Conservation (phyloP, 768 basidiomycete species). For the Chlorophyllum brunneum region DNA sequence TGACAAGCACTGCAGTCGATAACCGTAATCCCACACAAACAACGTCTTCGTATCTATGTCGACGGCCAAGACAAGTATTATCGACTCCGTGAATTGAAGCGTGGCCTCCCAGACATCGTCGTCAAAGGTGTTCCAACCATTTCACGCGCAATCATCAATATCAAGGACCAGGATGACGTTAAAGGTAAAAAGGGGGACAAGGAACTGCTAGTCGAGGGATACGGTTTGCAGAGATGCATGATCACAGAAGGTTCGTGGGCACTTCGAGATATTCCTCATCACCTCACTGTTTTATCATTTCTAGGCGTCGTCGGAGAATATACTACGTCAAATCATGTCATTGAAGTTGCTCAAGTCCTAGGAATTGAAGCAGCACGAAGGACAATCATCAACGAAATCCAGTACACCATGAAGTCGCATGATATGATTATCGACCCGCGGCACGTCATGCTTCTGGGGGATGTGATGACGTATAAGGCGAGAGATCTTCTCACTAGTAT, state of each 20-base stretch:
- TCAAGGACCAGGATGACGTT: slow-evolving; percentile 81
- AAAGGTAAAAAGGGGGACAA: slow-evolving; percentile 85
- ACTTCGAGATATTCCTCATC: slow-evolving; percentile 10
- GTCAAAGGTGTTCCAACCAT: slow-evolving; percentile 89
- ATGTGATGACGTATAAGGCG: slow-evolving; percentile 98
- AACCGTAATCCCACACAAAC: slow-evolving; percentile 67
- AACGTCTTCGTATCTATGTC: slow-evolving; percentile 75
- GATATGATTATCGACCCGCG: slow-evolving; percentile 99
- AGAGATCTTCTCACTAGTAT: slow-evolving; percentile 11
- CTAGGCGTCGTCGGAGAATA: slow-evolving; percentile 88
- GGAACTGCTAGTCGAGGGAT: slow-evolving; percentile 93
- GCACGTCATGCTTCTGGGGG: slow-evolving; percentile 96
- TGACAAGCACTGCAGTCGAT: slow-evolving; percentile 49
- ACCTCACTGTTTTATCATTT: not conserved
- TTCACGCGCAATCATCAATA: slow-evolving; percentile 92
- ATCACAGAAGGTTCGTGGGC: slow-evolving; percentile 75
- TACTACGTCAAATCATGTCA: slow-evolving; percentile 95
- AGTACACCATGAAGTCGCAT: slow-evolving; percentile 95
- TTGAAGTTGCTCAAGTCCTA: slow-evolving; percentile 92
- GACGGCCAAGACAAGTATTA: slow-evolving; percentile 79
- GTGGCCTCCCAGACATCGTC: slow-evolving; percentile 78
- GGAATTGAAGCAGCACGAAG: slow-evolving; percentile 95
- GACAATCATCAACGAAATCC: slow-evolving; percentile 96
- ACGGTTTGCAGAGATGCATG: slow-evolving; percentile 97
- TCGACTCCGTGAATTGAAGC: slow-evolving; percentile 80